These are phyloP conservation scores for Coemansia erecta DNA, from an alignment of 192 early-diverging fungal species.

Conservation along the genomic window DNA sequence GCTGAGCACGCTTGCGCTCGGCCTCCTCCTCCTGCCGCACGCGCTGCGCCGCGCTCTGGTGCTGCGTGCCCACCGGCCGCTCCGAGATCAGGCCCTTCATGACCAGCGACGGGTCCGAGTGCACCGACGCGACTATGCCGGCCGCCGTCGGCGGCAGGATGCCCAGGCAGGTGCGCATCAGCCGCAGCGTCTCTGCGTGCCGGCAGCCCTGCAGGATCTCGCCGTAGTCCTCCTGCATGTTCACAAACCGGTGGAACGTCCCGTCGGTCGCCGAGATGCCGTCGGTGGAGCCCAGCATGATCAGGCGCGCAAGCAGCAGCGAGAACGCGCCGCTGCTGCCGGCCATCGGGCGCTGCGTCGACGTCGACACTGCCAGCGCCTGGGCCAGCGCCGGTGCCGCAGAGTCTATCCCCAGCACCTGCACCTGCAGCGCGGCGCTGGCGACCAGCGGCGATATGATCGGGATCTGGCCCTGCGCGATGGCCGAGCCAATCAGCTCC, in stretches of 20 bases:
- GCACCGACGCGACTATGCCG: conserved; percentile 71
- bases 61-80: conserved; percentile 28
- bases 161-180: conserved; percentile 66
- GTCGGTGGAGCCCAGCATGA: conserved; percentile 47
- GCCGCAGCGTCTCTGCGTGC: conserved; percentile 55
- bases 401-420: conserved; percentile 37
- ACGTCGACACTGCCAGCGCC: conserved; percentile 54
- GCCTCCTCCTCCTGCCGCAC: conserved; percentile 6
- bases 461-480: conserved; percentile 66
- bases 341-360: conserved; percentile 53
- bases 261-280: conserved; percentile 49
- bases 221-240: conserved; percentile 75
- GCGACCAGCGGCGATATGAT: conserved; percentile 56
- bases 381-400: conserved; percentile 56
- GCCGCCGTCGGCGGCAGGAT: conserved; percentile 68
- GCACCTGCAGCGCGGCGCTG: conserved; percentile 47
- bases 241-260: conserved; percentile 70
- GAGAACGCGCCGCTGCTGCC: conserved; percentile 53
- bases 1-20: conserved; percentile 18
- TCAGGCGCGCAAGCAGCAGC: conserved; percentile 70
- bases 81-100: conserved; percentile 54
- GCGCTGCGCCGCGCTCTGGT: conserved; percentile 13
- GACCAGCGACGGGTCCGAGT: conserved; percentile 42
- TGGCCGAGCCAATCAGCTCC: conserved; percentile 57
- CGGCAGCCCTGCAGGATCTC: conserved; percentile 48